Evolutionary conservation across 2,329 filamentous ascomycete genomes (phyloP), one percentile per base, ranked within the genome.

Genomic region (Lachnellula cervina): DNA sequence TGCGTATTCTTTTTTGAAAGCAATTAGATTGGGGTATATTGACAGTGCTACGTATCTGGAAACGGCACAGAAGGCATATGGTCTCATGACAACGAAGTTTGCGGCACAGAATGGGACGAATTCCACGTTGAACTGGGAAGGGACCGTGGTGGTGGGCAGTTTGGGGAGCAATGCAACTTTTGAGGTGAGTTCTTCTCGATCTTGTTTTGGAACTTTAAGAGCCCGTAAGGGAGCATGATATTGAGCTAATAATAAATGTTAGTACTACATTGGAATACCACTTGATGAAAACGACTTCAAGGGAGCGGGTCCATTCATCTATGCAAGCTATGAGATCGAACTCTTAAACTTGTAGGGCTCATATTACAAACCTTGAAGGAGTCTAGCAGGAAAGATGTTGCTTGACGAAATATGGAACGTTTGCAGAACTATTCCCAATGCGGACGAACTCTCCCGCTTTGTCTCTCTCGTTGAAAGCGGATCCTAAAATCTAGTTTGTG

Each of bases 1-100:
- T 57, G 61, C 70, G 3, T 73, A 73, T 48, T 67, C 70, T 11
- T 55, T 73, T 17, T 62, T 74, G 17, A 73, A 73, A 63, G 69
- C 70, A 7, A 54, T 66, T 35, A 64, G 71, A 5, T 58, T 72
- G 35, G 72, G 72, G 0, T 72, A 71, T 43, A 54, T 74, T 17
- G 56, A 56, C 1, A 54, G 42, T 16, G 44, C 44, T 28, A 48
- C 25, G 19, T 63, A 58, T 51, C 13, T 60, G 16, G 44, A 43
- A n/a, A 57, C 59, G 4, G 57, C 62, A 19, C 51, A 54, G n/a
- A 60, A 51, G 16, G 64, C 57, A 6, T 64, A 62, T 53, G 49
- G 60, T 21, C 60, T 55, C 42, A 23, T 66, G 49, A 52, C 60
- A 4, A 52, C 63, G 13, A 64, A 55, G 19, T 64, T 62, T 25